Evolutionary conservation across 2,329 filamentous ascomycete species (phyloP).

Genomic region (Pseudocercospora pini-densiflorae): DNA sequence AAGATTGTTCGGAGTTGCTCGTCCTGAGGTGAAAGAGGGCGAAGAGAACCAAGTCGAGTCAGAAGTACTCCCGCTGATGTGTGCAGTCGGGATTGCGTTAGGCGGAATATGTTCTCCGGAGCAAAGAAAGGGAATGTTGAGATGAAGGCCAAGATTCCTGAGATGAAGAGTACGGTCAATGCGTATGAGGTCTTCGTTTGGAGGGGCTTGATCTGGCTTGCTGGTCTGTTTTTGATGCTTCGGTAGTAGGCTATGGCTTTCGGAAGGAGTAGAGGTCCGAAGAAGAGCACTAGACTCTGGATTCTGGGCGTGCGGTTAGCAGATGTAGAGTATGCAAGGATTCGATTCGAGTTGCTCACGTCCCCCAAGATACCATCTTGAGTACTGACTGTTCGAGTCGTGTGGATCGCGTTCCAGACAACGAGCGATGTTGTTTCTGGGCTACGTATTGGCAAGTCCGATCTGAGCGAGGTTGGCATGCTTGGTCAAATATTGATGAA

Average conservation of each 20-base stretch:
- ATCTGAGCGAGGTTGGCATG: too few relatives aligned
- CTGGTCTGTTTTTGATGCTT: constrained; percentile 46
- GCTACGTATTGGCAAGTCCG: too few relatives aligned
- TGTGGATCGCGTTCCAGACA: neutral
- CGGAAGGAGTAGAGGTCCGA: constrained; percentile 74
- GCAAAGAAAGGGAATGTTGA: constrained; percentile 69
- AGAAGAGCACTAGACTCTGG: constrained; percentile 54
- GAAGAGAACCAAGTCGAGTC: constrained; percentile 67
- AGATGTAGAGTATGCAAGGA: neutral
- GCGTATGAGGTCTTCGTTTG: constrained; percentile 60
- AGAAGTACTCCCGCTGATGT: constrained; percentile 87
- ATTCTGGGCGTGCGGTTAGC: constrained; percentile 37
- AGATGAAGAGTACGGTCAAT: constrained; percentile 64
- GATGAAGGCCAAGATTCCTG: constrained; percentile 58
- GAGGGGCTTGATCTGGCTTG: constrained; percentile 54
- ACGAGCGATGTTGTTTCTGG: neutral
- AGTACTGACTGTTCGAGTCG: neutral
- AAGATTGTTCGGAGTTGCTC: constrained; percentile 70
- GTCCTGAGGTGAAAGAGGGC: constrained; percentile 66
- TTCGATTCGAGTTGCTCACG: constrained; percentile 10
- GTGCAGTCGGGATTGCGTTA: constrained; percentile 80
- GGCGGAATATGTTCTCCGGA: constrained; percentile 79
- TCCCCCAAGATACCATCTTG: constrained; percentile 23
- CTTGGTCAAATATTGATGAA: too few relatives aligned
- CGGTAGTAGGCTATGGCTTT: constrained; percentile 69